These are phyloP conservation scores for Melampsora larici-populina DNA, from an alignment of 1,284 basidiomycete genomes.

Conservation along the genomic window DNA sequence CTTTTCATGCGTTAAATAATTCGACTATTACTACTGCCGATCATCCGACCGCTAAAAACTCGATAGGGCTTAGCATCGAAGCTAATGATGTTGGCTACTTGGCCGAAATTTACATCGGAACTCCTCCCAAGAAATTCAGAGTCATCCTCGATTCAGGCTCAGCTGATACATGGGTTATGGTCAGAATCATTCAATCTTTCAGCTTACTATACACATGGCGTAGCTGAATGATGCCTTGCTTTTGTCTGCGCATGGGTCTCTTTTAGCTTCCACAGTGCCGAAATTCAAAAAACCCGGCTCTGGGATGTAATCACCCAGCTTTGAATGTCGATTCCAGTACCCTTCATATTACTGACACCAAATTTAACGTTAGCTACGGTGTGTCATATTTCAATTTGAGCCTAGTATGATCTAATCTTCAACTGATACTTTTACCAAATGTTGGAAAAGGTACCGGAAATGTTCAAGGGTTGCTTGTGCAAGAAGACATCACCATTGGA, in stretches of 20 bases:
- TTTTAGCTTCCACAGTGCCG: slow-evolving; percentile 60
- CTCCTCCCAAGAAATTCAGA: slow-evolving; percentile 67
- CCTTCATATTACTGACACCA: slow-evolving; percentile 59
- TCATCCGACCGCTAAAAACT: slow-evolving; percentile 60
- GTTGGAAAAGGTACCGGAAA: slow-evolving; percentile 58
- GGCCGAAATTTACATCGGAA: slow-evolving; percentile 71
- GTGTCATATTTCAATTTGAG: neutral
- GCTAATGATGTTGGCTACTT: slow-evolving; percentile 64
- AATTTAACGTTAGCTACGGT: slow-evolving; percentile 25
- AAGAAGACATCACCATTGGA: slow-evolving; percentile 67
- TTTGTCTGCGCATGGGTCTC: slow-evolving; percentile 45
- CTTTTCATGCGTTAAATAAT: slow-evolving; percentile 43
- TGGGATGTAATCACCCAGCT: slow-evolving; percentile 64
- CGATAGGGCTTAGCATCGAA: slow-evolving; percentile 72
- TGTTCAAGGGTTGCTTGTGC: slow-evolving; percentile 66
- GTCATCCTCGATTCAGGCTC: slow-evolving; percentile 82
- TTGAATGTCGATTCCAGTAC: slow-evolving; percentile 67
- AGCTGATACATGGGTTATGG: slow-evolving; percentile 75
- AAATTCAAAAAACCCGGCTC: slow-evolving; percentile 46
- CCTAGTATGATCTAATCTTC: neutral
- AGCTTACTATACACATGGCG: too few species aligned
- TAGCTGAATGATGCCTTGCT: neutral
- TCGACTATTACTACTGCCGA: slow-evolving; percentile 61
- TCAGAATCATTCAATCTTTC: neutral
- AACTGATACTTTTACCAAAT: neutral